These are phyloP conservation scores for Plectranthus barbatus DNA, from an alignment of 257 asterid species.

Conservation along the genomic window DNA sequence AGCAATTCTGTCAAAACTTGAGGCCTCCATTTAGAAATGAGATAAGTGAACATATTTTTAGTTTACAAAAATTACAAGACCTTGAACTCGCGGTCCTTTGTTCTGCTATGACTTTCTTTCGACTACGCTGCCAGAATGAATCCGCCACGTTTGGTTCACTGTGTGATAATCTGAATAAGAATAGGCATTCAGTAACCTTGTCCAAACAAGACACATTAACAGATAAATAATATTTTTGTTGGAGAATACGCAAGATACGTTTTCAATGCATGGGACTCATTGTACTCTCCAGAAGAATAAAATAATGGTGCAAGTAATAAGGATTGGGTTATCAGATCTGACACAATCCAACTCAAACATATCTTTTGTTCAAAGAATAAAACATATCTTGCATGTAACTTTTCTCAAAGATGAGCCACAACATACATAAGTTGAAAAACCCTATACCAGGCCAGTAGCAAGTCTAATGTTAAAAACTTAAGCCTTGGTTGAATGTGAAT, in stretches of 20 bases:
- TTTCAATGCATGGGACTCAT: background rate
- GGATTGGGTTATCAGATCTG: slow-evolving; percentile 1
- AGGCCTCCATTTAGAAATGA: slow-evolving; percentile 2
- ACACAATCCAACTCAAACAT: background rate
- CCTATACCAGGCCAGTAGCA: slow-evolving; percentile 16
- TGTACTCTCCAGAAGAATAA: background rate
- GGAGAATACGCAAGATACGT: background rate
- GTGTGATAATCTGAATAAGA: slow-evolving; percentile 50
- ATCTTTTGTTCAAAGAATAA: background rate
- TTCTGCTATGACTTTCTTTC: slow-evolving; percentile 63
- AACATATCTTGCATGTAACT: background rate
- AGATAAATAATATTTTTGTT: background rate
- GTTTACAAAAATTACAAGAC: slow-evolving; percentile 25
- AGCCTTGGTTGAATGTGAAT: background rate
- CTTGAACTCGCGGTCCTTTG: slow-evolving; percentile 66
- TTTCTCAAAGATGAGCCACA: slow-evolving; percentile 16
- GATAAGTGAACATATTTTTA: background rate
- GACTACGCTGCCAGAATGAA: slow-evolving; percentile 63
- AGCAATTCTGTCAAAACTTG: slow-evolving; percentile 3
- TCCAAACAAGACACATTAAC: slow-evolving; percentile 7
- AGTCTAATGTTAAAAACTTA: slow-evolving; percentile 7
- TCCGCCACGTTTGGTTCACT: slow-evolving; percentile 68
- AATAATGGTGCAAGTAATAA: slow-evolving; percentile 4
- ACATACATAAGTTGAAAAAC: slow-evolving; percentile 17
- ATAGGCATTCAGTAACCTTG: slow-evolving; percentile 8